Evolutionary conservation across 2,329 filamentous ascomycete genomes (phyloP).

Genomic region (Trichoderma citrinoviride): DNA sequence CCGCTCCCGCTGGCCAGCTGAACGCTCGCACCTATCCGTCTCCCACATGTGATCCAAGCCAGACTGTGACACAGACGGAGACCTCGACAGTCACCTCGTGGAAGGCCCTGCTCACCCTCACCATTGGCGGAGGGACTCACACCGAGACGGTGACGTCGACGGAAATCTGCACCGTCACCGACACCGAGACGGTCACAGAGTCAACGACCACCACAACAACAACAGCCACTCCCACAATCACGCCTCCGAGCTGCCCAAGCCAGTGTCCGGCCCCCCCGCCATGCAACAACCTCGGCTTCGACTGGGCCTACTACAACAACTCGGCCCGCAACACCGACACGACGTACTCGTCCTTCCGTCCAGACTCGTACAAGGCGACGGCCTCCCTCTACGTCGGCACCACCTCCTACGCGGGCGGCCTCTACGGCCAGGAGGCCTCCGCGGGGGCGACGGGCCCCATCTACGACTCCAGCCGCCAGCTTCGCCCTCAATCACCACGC

Average conservation of each 20-base stretch:
- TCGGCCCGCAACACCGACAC: background rate
- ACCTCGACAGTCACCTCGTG: background rate
- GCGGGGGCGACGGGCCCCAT: background rate
- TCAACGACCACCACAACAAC: background rate
- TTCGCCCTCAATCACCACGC: constrained; percentile 31
- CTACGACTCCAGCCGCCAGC: constrained; percentile 10
- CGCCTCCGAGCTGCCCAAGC: background rate
- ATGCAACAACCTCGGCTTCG: background rate
- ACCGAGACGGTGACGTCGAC: background rate
- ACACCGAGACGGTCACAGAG: background rate
- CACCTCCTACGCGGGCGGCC: constrained; percentile 1
- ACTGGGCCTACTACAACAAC: constrained; percentile 2
- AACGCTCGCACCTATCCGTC: background rate
- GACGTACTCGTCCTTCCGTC: background rate
- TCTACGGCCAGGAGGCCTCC: background rate
- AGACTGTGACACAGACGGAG: background rate
- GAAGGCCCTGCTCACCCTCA: background rate
- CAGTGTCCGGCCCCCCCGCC: background rate
- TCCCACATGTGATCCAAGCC: background rate
- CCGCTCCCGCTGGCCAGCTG: background rate
- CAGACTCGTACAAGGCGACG: background rate
- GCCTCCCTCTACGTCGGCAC: background rate
- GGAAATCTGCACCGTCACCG: background rate
- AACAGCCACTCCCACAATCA: background rate
- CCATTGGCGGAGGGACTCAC: background rate